Evolutionary conservation across 139 green algal species (phyloP).

Genomic region (Chlamydomonas sphaeroides): DNA sequence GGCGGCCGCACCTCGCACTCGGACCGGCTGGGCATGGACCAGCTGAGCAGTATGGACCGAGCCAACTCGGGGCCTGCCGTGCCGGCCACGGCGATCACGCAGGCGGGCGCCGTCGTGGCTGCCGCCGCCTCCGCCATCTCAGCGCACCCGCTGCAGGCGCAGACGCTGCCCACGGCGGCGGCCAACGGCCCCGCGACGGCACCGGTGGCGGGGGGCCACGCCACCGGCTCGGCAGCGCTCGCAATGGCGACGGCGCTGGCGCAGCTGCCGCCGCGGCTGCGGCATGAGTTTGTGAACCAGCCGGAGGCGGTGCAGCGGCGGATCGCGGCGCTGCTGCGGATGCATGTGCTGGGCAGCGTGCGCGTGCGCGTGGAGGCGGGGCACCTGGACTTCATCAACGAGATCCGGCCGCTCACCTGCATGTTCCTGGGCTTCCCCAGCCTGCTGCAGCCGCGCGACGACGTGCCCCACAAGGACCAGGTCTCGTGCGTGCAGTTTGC

Average conservation of each 20-base stretch:
- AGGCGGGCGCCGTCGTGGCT: background rate
- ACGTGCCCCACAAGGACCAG: slow-evolving; percentile 33
- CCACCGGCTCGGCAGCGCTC: background rate
- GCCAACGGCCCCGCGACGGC: background rate
- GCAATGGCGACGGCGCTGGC: background rate
- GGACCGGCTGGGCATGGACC: background rate
- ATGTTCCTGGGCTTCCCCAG: slow-evolving; percentile 91
- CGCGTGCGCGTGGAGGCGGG: slow-evolving; percentile 74
- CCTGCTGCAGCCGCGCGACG: slow-evolving; percentile 52
- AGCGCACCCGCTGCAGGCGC: background rate
- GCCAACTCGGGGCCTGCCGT: no score
- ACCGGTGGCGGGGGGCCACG: background rate
- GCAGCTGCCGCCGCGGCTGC: slow-evolving; percentile 15
- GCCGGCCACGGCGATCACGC: background rate
- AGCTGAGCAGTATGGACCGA: no score
- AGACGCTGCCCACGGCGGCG: no score
- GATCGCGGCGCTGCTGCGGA: slow-evolving; percentile 67
- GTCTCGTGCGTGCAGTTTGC: slow-evolving; percentile 69
- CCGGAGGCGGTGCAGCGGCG: slow-evolving; percentile 53
- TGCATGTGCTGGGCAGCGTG: slow-evolving; percentile 79
- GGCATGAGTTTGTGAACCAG: slow-evolving; percentile 53
- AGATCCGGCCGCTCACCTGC: slow-evolving; percentile 80
- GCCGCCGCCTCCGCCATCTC: no score
- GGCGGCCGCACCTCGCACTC: slow-evolving; percentile 4
- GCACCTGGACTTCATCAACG: slow-evolving; percentile 82